Evolutionary conservation across 345 rosid species (phyloP), one percentile per base, ranked within the genome.

Genomic region (Brassica rapa): DNA sequence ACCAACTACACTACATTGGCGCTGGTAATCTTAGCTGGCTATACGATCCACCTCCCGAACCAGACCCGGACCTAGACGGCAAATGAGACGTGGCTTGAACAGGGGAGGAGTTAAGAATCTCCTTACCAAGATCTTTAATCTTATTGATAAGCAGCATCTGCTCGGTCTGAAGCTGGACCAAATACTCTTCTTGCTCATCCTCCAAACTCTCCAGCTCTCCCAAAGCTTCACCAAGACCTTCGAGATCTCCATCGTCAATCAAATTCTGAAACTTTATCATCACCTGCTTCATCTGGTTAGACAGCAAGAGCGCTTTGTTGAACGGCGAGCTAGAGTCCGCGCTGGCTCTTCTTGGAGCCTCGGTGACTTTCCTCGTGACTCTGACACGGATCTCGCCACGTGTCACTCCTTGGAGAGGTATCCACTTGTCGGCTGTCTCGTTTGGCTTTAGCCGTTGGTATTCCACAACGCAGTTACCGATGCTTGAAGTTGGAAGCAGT

Each of bases 351-450:
- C 83, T 89, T 21, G 55, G 83, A 23, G 76, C 32, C 72, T 89
- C 96, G 0, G 92, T 90, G 85, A 93, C 80, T 87, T 87, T 90
- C 83, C 94, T 86, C 8, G 97, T 91, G 49, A 93, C 82, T 77
- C 77, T 94, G 49, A 95, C 37, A 41, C 83, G 98, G 79, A 95
- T 87, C 86, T 95, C 99, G 12, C 98, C 99, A 53, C 74, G 83
- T 71, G 71, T 95, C 73, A 95, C 99, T 62, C 98, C 98, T 83
- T 91, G 98, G 70, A 95, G 97, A 41, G 98, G 98, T 82, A 95
- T 93, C 99, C 99, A 95, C 82, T 93, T 95, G 80, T 95, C 97
- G 0, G 89, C 82, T 78, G 86, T 83, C 78, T 91, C 82, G 70
- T 95, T 93, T 63, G 93, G 90, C 64, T 96, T 93, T 82, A 95